Conservation (phyloP, 2,329 filamentous ascomycete species). For the Byssochlamys sp. region DNA sequence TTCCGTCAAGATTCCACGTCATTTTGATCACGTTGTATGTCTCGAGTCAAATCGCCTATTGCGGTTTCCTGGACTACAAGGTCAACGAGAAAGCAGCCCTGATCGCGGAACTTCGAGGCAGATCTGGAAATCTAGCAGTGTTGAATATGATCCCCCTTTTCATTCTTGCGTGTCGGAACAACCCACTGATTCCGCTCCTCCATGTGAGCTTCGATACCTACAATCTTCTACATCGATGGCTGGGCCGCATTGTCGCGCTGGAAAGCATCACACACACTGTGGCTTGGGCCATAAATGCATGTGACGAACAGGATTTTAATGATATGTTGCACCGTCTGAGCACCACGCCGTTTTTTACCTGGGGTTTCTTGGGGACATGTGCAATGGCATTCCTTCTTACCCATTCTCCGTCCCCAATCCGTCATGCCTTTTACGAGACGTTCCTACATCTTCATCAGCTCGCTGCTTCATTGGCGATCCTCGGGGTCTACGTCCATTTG, state of each 20-base stretch:
- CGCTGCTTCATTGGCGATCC: conserved; percentile 32
- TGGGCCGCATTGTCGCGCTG: conserved; percentile 64
- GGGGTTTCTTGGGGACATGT: conserved; percentile 36
- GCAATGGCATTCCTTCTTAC: conserved; percentile 32
- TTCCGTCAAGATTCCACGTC: conserved; percentile 70
- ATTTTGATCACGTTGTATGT: conserved; percentile 59
- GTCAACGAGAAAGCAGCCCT: conserved; percentile 44
- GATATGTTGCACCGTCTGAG: conserved; percentile 25
- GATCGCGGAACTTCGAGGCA: conserved; percentile 72
- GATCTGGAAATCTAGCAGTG: conserved; percentile 71
- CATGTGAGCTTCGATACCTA: conserved; percentile 92
- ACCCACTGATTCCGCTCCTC: conserved; percentile 72
- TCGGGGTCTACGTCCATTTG: conserved; percentile 38
- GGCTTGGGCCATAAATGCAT: conserved; percentile 68
- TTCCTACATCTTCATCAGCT: conserved; percentile 41
- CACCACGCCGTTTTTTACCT: conserved; percentile 33
- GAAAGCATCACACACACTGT: conserved; percentile 62
- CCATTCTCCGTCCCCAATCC: conserved; percentile 36
- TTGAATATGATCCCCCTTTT: conserved; percentile 89
- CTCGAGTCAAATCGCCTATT: conserved; percentile 68
- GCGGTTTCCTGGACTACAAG: conserved; percentile 38
- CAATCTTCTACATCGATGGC: conserved; percentile 80
- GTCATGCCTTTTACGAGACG: conserved; percentile 39
- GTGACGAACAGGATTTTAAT: conserved; percentile 20
- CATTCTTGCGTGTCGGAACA: conserved; percentile 83